A percentile compares a stretch with the other conserved stretches of the same genome.
These are phyloP conservation scores for Fragaria ananassa DNA, from an alignment of 306 rosid species.

Conservation along the genomic window DNA sequence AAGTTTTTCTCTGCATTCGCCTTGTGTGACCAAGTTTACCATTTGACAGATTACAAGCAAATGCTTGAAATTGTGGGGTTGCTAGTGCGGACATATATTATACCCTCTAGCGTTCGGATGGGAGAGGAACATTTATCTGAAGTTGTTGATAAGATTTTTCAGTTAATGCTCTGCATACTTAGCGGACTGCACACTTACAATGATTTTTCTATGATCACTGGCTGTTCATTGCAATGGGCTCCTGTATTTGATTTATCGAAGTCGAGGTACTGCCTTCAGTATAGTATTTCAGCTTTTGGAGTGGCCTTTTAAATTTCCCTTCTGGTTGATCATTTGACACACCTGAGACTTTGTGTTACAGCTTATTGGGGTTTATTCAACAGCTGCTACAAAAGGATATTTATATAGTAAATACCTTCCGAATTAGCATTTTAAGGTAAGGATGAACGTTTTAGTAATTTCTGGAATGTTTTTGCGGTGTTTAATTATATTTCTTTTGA, in stretches of 20 bases:
- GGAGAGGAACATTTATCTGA: constrained; percentile 38
- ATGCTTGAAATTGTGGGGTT: constrained; percentile 49
- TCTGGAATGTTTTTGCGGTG: constrained; percentile 19
- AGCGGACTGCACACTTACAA: constrained; percentile 50
- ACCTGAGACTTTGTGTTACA: constrained; percentile 37
- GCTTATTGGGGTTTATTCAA: constrained; percentile 63
- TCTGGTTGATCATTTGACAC: constrained; percentile 24
- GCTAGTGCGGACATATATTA: constrained; percentile 44
- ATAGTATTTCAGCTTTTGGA: constrained; percentile 8
- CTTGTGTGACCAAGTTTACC: constrained; percentile 11
- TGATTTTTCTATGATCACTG: constrained; percentile 43
- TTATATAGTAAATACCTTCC: constrained; percentile 42
- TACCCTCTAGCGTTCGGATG: constrained; percentile 34
- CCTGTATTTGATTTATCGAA: constrained; percentile 53
- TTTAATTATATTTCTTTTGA: constrained; percentile 12
- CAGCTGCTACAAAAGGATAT: constrained; percentile 51
- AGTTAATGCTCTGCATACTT: constrained; percentile 64
- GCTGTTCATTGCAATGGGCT: constrained; percentile 73
- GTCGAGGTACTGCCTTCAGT: constrained; percentile 48
- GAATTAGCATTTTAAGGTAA: constrained; percentile 63
- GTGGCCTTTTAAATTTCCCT: neutral
- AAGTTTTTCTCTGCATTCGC: neutral
- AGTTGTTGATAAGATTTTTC: constrained; percentile 52
- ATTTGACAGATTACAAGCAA: constrained; percentile 57
- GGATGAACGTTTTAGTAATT: constrained; percentile 11